These are phyloP conservation scores for Yamadazyma siamensis DNA, from an alignment of 1,139 yeast species.

Conservation along the genomic window DNA sequence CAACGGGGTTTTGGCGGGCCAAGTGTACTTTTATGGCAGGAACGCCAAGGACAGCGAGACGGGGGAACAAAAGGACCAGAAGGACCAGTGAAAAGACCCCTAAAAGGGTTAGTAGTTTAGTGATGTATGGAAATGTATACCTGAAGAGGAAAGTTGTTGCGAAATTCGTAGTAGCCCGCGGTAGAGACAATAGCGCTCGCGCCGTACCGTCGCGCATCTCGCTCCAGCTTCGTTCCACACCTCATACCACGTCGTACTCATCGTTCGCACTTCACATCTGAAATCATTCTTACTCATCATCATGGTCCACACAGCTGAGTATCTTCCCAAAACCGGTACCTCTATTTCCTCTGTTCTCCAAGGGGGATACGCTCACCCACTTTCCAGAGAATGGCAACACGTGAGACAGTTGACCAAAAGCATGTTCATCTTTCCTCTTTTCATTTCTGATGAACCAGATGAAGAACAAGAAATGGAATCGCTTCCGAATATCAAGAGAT, in stretches of 20 bases:
- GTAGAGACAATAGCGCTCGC: too few species aligned
- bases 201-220: neutral
- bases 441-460: conserved; percentile 76
- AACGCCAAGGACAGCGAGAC: conserved; percentile 7
- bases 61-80: conserved; percentile 3
- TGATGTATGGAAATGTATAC: too few species aligned
- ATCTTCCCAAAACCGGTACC: conserved; percentile 54
- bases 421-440: conserved; percentile 92
- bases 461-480: conserved; percentile 74
- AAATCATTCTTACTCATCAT: too few species aligned
- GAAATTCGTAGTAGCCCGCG: too few species aligned
- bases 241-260: too few species aligned
- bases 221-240: neutral
- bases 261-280: too few species aligned
- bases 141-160: too few species aligned
- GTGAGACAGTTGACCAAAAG: conserved; percentile 78
- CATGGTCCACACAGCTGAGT: conserved; percentile 67
- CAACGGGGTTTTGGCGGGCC: conserved; percentile 33
- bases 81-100: neutral
- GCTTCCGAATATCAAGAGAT: conserved; percentile 83
- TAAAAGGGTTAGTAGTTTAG: too few species aligned
- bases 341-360: conserved; percentile 76
- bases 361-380: conserved; percentile 92
- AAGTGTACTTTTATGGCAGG: conserved; percentile 26
- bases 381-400: conserved; percentile 87